These are phyloP conservation scores for Herpetospermum pedunculosum DNA, from an alignment of 306 rosid genomes.

Conservation along the genomic window DNA sequence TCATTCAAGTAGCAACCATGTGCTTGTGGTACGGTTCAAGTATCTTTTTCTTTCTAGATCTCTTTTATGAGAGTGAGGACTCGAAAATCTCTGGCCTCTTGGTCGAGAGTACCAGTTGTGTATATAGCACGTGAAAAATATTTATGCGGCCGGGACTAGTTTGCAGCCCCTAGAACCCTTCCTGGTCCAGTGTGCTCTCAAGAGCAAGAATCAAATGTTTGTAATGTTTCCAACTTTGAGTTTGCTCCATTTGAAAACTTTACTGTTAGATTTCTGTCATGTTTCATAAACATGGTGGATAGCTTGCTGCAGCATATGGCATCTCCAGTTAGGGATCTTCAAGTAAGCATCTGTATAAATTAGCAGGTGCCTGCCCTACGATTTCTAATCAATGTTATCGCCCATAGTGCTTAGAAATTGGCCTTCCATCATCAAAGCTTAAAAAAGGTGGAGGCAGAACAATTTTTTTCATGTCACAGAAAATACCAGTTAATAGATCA, in stretches of 20 bases:
- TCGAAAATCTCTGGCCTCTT: no score
- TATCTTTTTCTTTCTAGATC: slow-evolving; percentile 20
- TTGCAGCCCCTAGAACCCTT: slow-evolving; percentile 42
- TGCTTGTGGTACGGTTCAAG: not conserved
- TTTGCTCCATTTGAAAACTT: slow-evolving; percentile 27
- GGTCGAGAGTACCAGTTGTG: no score
- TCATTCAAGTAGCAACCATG: not conserved
- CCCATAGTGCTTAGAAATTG: no score
- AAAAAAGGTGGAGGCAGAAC: no score
- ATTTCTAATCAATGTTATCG: no score
- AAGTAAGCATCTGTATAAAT: slow-evolving; percentile 49
- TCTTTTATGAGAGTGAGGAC: no score
- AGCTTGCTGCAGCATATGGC: slow-evolving; percentile 61
- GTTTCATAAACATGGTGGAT: slow-evolving; percentile 47
- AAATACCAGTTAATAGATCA: no score
- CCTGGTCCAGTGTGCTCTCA: slow-evolving; percentile 33
- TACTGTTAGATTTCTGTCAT: slow-evolving; percentile 40
- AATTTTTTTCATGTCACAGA: no score
- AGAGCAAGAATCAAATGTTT: slow-evolving; percentile 51
- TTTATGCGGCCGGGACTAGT: slow-evolving; percentile 53
- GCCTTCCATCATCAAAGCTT: no score
- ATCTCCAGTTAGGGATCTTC: slow-evolving; percentile 60
- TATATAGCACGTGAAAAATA: slow-evolving; percentile 63
- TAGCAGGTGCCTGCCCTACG: slow-evolving; percentile 42
- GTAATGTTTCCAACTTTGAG: slow-evolving; percentile 53